Evolutionary conservation across 2,329 filamentous ascomycete species (phyloP).

Genomic region (Fusarium clavum): DNA sequence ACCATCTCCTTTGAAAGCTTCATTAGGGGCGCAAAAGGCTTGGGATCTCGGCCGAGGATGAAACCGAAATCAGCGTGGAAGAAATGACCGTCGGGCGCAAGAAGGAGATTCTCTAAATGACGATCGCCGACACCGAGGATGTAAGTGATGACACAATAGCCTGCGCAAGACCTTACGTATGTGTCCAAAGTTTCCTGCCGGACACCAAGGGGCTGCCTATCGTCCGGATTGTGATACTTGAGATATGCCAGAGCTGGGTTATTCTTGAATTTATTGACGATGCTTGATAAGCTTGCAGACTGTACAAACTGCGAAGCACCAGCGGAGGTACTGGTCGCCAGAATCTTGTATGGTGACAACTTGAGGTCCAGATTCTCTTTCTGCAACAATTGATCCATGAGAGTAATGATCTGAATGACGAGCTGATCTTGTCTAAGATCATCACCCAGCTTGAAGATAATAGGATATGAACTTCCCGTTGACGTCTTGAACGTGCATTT

Average conservation of each 20-base stretch:
- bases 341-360: conserved; percentile 93
- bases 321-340: conserved; percentile 89
- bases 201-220: conserved; percentile 82
- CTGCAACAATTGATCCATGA: conserved; percentile 95
- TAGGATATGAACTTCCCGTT: conserved; percentile 81
- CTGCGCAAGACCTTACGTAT: conserved; percentile 94
- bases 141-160: conserved; percentile 99
- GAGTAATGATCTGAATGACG: conserved; percentile 94
- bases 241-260: conserved; percentile 84
- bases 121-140: conserved; percentile 95
- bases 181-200: conserved; percentile 94
- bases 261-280: conserved; percentile 82
- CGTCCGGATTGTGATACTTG: conserved; percentile 88
- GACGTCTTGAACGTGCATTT: conserved; percentile 90
- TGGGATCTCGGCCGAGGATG: conserved; percentile 95
- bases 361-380: conserved; percentile 98
- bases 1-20: conserved; percentile 99
- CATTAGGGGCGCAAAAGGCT: conserved; percentile 96
- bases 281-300: conserved; percentile 84
- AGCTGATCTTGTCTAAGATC: conserved; percentile 97
- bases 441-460: conserved; percentile 97
- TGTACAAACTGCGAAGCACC: conserved; percentile 95
- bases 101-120: conserved; percentile 93
- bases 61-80: conserved; percentile 99
- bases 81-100: conserved; percentile 91